Base-by-base conservation (phyloP, 2,329 filamentous ascomycete species). In the Claviceps sp. region DNA sequence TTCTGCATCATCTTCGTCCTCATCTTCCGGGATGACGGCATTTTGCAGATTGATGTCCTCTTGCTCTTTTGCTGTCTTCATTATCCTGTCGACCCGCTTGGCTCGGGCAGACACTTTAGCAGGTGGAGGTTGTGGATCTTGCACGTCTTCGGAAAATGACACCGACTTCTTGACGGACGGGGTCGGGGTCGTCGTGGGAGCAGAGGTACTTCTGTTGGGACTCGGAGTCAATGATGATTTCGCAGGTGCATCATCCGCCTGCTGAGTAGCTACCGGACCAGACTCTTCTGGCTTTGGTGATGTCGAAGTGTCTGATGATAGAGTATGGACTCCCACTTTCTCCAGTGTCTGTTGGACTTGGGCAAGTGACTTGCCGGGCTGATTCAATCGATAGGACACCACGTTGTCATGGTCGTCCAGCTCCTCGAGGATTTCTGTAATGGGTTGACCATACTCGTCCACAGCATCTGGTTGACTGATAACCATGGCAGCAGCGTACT, bases 341-440 rank as follows among this genome's bases (percentile, higher is more conserved):
- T 84, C 75, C 52, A 96, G 69, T 1, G 82, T 79, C 49, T 91
- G 82, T 16, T 86, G 65, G 4, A 96, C 72, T 57, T 86, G 78
- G 8, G 81, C 73, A 17, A 85, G 78, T 14, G 77, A 72, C 50
- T 84, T 79, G 6, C 83, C 84, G 0, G 89, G 85, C n/a, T 71
- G 78, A 40, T 81, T 79, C 34, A 85, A 70, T 52, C 72, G 78
- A 59, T 77, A 81, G 0, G 80, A 86, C 48, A 95, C 68, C 4
- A 97, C 78, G 61, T 95, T 93, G 52, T 84, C 93, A 11, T 95
- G 80, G 8, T 96, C 90, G 62, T 97, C 93, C 24, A 97, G 73
- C 69, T 95, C 82, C 68, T 98, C 93, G 51, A 89, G 74, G 57
- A 98, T 97, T 60, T 97, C 93, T 37, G 86, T 90, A 54, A 97